phyloP scores from a whole-genome alignment of 805 yeast genomes.

The Candida ponderosae region DNA sequence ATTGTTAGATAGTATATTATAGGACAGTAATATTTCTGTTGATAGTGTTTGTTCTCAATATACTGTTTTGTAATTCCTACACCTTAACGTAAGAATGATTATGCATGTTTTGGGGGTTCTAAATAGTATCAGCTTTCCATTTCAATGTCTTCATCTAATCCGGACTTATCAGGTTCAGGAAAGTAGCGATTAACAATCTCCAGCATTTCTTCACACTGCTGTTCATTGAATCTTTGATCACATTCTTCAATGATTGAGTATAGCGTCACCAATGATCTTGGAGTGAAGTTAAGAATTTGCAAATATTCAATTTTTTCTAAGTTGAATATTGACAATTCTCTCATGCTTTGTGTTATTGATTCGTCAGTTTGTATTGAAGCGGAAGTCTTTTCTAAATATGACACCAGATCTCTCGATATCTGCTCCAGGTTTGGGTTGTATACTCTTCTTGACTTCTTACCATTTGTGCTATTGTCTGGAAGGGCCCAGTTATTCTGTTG shows the following conservation, averaged over 20 bases:
- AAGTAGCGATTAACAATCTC: conserved; percentile 45
- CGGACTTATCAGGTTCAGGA: conserved; percentile 23
- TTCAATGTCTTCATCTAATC: not conserved
- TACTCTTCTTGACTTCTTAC: conserved; percentile 17
- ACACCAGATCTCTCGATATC: conserved; percentile 24
- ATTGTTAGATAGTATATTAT: too few relatives aligned
- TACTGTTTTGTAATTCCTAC: too few relatives aligned
- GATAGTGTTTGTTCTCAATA: too few relatives aligned
- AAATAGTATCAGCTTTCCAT: not conserved
- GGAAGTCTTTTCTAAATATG: conserved; percentile 9
- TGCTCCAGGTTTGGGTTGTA: conserved; percentile 27
- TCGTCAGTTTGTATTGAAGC: conserved; percentile 19
- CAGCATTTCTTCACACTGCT: conserved; percentile 51
- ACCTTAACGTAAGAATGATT: too few relatives aligned
- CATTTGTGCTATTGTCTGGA: conserved; percentile 9
- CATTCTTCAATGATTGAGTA: conserved; percentile 87
- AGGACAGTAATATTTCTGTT: too few relatives aligned
- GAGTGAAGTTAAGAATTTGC: conserved; percentile 76
- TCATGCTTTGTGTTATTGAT: conserved; percentile 21
- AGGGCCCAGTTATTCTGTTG: conserved; percentile 24
- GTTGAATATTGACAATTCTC: conserved; percentile 29
- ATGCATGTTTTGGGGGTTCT: not conserved
- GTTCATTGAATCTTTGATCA: conserved; percentile 75
- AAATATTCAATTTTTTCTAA: conserved; percentile 78
- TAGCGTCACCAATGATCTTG: conserved; percentile 70